These are phyloP conservation scores for Jatropha curcas DNA, from an alignment of 345 rosid species.

Conservation along the genomic window DNA sequence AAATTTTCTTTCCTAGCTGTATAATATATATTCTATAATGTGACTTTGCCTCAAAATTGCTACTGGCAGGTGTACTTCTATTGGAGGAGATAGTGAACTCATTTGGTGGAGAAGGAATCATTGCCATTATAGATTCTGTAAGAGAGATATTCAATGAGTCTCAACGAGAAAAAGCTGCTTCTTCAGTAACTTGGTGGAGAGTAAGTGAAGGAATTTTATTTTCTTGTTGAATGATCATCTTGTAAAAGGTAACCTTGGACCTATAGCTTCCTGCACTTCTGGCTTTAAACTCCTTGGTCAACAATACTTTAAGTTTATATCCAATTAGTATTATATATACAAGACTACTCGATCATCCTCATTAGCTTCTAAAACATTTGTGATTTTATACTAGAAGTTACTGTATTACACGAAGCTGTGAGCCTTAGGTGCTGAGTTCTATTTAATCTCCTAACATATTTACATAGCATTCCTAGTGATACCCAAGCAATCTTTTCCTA, in stretches of 20 bases:
- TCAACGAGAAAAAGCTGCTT: conserved; percentile 64
- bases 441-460: not conserved
- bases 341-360: not conserved
- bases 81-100: conserved; percentile 77
- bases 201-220: conserved; percentile 43
- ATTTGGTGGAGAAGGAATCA: conserved; percentile 72
- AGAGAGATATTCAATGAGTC: conserved; percentile 70
- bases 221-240: conserved; percentile 10
- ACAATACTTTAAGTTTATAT: not conserved
- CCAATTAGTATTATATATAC: not conserved
- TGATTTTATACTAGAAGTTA: not conserved
- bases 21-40: conserved; percentile 16
- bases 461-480: not conserved
- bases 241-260: not conserved
- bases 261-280: conserved; percentile 6
- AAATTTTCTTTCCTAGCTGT: conserved; percentile 1
- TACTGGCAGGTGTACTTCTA: conserved; percentile 68
- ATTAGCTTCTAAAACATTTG: not conserved
- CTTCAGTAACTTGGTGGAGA: conserved; percentile 84
- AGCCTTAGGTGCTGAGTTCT: not conserved
- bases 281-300: not conserved
- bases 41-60: conserved; percentile 17
- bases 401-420: not conserved
- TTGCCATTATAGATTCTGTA: conserved; percentile 67
- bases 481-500: not conserved